Evolutionary conservation across 768 basidiomycete species (phyloP).

Genomic region (Pulveroboletus ravenelii): DNA sequence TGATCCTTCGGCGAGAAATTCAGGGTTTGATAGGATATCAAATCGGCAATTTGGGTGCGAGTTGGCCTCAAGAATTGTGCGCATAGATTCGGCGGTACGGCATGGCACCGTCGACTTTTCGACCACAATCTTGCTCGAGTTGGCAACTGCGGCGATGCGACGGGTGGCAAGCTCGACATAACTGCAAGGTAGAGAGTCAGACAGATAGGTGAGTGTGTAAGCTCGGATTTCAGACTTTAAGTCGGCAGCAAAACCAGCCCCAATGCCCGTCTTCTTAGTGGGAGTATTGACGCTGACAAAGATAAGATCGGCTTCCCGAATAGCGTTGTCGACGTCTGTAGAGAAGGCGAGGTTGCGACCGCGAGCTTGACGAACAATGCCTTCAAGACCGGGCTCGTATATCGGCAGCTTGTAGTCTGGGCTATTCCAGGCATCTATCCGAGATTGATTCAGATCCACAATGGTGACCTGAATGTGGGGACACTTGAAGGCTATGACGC

Average conservation of each 20-base stretch:
- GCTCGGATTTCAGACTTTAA: conserved; percentile 67
- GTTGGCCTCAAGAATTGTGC: conserved; percentile 98
- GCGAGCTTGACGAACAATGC: conserved; percentile 81
- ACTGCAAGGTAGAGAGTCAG: conserved; percentile 40
- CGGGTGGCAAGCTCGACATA: conserved; percentile 97
- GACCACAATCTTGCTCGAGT: conserved; percentile 93
- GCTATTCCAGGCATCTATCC: conserved; percentile 97
- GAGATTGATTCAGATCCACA: conserved; percentile 92
- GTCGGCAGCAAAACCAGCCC: conserved; percentile 97
- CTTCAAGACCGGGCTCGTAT: conserved; percentile 95
- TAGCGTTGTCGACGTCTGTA: conserved; percentile 89
- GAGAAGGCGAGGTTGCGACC: conserved; percentile 97
- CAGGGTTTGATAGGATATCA: conserved; percentile 98
- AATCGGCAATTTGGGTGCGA: conserved; percentile 87
- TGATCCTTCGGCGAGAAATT: conserved; percentile 98
- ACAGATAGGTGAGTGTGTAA: conserved; percentile 3
- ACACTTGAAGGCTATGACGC: conserved; percentile 91
- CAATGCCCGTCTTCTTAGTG: conserved; percentile 96
- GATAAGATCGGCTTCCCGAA: conserved; percentile 93
- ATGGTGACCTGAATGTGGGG: conserved; percentile 94
- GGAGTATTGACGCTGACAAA: conserved; percentile 99
- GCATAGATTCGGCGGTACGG: conserved; percentile 98
- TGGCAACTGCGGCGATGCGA: conserved; percentile 89
- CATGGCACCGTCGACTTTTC: conserved; percentile 99
- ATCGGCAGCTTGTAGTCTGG: conserved; percentile 83